Conservation (phyloP, 768 basidiomycete species). For the Macrolepiota fuliginosa region DNA sequence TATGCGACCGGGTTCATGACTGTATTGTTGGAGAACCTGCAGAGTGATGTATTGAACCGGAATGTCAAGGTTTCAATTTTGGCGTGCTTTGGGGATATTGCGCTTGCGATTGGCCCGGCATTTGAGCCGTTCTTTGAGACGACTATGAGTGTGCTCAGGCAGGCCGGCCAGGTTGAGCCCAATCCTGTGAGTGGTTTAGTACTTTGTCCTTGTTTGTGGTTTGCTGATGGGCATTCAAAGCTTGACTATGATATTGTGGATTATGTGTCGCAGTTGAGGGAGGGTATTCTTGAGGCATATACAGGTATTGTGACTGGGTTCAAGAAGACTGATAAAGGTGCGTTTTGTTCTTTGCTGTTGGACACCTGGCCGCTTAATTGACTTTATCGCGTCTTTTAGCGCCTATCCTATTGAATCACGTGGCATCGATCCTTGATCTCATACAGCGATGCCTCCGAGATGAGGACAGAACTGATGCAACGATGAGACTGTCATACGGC, state of each 20-base stretch:
- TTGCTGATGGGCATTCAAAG: constrained; percentile 28
- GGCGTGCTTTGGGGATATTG: constrained; percentile 95
- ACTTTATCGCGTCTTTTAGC: constrained; percentile 26
- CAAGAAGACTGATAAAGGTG: constrained; percentile 81
- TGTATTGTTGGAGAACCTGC: constrained; percentile 86
- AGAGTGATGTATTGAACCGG: constrained; percentile 85
- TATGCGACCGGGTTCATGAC: constrained; percentile 91
- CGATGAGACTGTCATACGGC: constrained; percentile 76
- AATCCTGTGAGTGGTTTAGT: constrained; percentile 63
- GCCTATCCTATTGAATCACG: constrained; percentile 64
- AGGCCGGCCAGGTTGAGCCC: constrained; percentile 86
- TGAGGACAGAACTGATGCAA: constrained; percentile 80
- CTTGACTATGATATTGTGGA: constrained; percentile 90
- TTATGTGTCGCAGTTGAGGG: constrained; percentile 85
- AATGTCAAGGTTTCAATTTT: constrained; percentile 97
- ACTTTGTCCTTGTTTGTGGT: not conserved
- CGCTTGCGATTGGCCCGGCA: constrained; percentile 79
- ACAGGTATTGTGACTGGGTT: constrained; percentile 91
- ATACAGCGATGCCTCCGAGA: constrained; percentile 73
- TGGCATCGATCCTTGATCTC: constrained; percentile 75
- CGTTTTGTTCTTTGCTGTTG: constrained; percentile 10
- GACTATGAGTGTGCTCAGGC: constrained; percentile 86
- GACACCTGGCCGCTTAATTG: constrained; percentile 1
- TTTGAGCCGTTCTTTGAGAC: constrained; percentile 91
- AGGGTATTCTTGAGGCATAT: constrained; percentile 96